Percentiles rank a stretch among this genome's conserved stretches.
Evolutionary conservation across 352 stramenopile genomes (phyloP).

Genomic region (Bremia lactucae): DNA sequence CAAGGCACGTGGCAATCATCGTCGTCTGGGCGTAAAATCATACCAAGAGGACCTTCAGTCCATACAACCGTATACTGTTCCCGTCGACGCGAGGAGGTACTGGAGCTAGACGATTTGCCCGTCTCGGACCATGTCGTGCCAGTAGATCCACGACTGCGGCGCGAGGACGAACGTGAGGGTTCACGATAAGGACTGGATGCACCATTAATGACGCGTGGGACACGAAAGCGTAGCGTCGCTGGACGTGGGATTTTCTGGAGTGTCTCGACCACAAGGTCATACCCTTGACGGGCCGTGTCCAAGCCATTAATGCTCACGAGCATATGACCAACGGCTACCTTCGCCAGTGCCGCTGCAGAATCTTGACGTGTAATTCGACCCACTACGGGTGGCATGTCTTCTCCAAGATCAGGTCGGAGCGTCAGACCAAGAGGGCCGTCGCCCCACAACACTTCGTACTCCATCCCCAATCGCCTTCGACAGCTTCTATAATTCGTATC

Average conservation of each 20-base stretch:
- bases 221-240: conserved; percentile 71
- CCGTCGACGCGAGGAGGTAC: conserved; percentile 23
- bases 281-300: conserved; percentile 77
- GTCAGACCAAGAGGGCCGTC: conserved; percentile 74
- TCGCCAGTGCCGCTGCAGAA: conserved; percentile 66
- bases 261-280: conserved; percentile 72
- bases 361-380: conserved; percentile 81
- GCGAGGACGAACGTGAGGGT: conserved; percentile 20
- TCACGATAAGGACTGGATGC: conserved; percentile 15
- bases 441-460: conserved; percentile 83
- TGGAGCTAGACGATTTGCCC: conserved; percentile 12
- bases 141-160: conserved; percentile 28
- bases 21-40: conserved; percentile 81
- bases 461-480: conserved; percentile 28
- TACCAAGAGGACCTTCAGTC: conserved; percentile 72
- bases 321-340: conserved; percentile 80
- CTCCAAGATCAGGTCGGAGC: conserved; percentile 67
- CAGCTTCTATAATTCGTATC: not conserved
- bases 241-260: conserved; percentile 77
- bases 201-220: conserved; percentile 41
- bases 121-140: conserved; percentile 36
- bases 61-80: conserved; percentile 85
- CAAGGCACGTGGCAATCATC: conserved; percentile 81
- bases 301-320: conserved; percentile 84
- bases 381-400: conserved; percentile 83